Conservation (phyloP, 2,329 filamentous ascomycete species). For the Myriosclerotinia curreyana region DNA sequence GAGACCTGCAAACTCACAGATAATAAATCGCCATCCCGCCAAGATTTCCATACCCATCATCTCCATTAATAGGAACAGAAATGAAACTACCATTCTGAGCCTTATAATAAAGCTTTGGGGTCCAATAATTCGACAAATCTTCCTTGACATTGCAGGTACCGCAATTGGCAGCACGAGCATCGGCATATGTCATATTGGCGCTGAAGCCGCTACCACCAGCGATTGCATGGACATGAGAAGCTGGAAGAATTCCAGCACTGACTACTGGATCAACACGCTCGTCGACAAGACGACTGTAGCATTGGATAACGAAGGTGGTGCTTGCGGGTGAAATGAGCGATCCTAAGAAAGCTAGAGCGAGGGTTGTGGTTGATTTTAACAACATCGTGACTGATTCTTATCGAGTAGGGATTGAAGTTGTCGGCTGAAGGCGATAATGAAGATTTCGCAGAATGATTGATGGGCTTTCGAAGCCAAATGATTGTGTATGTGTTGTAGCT, state of each 20-base stretch:
- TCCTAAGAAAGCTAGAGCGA: neutral
- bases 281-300: slow-evolving; percentile 27
- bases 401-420: neutral
- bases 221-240: slow-evolving; percentile 29
- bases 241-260: slow-evolving; percentile 24
- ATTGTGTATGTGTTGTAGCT: neutral
- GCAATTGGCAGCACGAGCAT: slow-evolving; percentile 36
- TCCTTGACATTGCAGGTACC: slow-evolving; percentile 40
- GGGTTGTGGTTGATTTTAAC: neutral
- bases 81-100: slow-evolving; percentile 39
- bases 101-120: slow-evolving; percentile 36
- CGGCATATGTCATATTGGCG: slow-evolving; percentile 39
- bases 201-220: slow-evolving; percentile 42
- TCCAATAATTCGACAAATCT: slow-evolving; percentile 41
- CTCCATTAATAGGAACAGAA: slow-evolving; percentile 37
- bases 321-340: slow-evolving; percentile 11
- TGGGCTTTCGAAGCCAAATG: neutral
- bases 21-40: slow-evolving; percentile 41
- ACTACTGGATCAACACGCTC: slow-evolving; percentile 30
- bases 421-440: neutral
- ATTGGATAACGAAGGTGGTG: slow-evolving; percentile 19
- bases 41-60: slow-evolving; percentile 36
- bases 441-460: neutral
- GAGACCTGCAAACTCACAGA: slow-evolving; percentile 29
- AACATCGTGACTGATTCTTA: neutral